Conservation (phyloP, 2,329 filamentous ascomycete species). For the Xylariaceae sp. region DNA sequence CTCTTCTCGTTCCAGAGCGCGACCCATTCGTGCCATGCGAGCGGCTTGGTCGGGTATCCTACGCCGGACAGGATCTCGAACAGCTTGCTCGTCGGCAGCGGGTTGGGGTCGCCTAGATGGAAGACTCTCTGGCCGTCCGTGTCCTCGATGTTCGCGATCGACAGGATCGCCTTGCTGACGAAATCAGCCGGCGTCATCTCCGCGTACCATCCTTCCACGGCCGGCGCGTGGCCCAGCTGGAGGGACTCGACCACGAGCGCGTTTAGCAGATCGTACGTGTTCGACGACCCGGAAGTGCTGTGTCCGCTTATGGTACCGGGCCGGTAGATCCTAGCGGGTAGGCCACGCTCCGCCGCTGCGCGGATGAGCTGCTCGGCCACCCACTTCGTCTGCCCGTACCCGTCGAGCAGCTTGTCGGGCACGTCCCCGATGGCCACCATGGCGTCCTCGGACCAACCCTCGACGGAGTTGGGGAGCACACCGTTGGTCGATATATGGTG, state of each 20-base stretch:
- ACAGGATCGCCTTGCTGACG: constrained; percentile 67
- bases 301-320: constrained; percentile 76
- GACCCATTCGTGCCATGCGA: constrained; percentile 71
- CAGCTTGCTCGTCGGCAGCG: constrained; percentile 59
- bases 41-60: constrained; percentile 62
- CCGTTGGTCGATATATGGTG: constrained; percentile 79
- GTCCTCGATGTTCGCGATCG: constrained; percentile 59
- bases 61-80: constrained; percentile 61
- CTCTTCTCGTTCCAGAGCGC: constrained; percentile 66
- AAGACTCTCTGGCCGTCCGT: constrained; percentile 61
- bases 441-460: constrained; percentile 66
- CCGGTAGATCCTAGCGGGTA: constrained; percentile 66
- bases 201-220: constrained; percentile 68
- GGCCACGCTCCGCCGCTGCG: constrained; percentile 61
- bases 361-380: constrained; percentile 70
- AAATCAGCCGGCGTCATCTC: constrained; percentile 86
- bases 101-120: constrained; percentile 68
- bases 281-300: constrained; percentile 67
- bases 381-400: constrained; percentile 79
- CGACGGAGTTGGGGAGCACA: constrained; percentile 63
- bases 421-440: constrained; percentile 64
- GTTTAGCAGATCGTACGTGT: constrained; percentile 72
- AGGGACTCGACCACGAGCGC: constrained; percentile 73
- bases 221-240: constrained; percentile 62
- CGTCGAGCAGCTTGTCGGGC: constrained; percentile 62